These are phyloP conservation scores for Vitis rupestris DNA, from an alignment of 164 flowering plant genomes.

Conservation along the genomic window DNA sequence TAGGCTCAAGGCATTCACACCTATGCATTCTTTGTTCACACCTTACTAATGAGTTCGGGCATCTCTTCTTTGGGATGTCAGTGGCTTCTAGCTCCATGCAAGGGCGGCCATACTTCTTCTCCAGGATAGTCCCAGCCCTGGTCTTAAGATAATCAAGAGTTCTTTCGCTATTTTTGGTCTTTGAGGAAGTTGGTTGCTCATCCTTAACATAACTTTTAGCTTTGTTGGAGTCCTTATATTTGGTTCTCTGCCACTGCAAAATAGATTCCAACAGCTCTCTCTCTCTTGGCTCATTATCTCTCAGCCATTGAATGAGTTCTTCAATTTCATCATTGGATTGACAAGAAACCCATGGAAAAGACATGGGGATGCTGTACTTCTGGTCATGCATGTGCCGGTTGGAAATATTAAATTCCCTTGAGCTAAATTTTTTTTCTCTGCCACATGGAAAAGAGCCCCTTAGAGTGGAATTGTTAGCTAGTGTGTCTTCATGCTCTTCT, in stretches of 20 bases:
- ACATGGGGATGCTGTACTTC: conserved; percentile 13
- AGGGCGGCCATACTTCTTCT: conserved; percentile 63
- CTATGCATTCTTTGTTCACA: conserved; percentile 55
- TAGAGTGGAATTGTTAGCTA: conserved; percentile 4
- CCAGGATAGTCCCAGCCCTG: conserved; percentile 55
- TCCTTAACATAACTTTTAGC: conserved; percentile 16
- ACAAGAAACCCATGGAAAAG: conserved; percentile 53
- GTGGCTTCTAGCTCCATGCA: conserved; percentile 37
- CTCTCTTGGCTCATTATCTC: conserved; percentile 57
- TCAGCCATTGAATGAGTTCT: conserved; percentile 65
- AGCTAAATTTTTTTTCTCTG: conserved; percentile 9
- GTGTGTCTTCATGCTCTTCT: not conserved
- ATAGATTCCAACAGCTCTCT: conserved; percentile 78
- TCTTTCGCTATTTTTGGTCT: conserved; percentile 17
- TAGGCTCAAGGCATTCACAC: conserved; percentile 80
- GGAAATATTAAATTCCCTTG: conserved; percentile 28
- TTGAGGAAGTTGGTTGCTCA: conserved; percentile 17
- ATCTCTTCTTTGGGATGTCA: conserved; percentile 38
- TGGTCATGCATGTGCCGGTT: conserved; percentile 23
- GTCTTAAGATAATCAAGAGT: conserved; percentile 39
- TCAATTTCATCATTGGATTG: conserved; percentile 62
- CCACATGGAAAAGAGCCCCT: conserved; percentile 9
- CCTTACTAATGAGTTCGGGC: conserved; percentile 29
- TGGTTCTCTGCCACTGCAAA: conserved; percentile 47
- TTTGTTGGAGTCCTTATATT: conserved; percentile 26